These are phyloP conservation scores for Linnemannia hyalina DNA, from an alignment of 192 early-diverging fungal species.

Conservation along the genomic window DNA sequence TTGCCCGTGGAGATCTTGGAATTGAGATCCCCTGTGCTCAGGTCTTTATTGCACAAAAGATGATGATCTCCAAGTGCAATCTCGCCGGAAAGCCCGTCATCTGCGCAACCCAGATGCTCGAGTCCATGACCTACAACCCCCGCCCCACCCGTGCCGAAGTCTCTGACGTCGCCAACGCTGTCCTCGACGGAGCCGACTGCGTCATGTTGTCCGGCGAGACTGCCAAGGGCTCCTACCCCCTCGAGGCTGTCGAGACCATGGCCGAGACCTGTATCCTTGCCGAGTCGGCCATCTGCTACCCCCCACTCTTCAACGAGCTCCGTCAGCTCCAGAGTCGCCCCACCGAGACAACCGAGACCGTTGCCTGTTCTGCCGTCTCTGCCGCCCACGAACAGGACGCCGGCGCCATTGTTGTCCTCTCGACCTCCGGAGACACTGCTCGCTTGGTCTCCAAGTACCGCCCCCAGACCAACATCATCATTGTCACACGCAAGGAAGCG, in stretches of 20 bases:
- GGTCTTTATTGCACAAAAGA: conserved; percentile 96
- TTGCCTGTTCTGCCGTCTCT: conserved; percentile 90
- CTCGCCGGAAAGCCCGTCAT: conserved; percentile 96
- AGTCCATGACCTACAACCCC: conserved; percentile 95
- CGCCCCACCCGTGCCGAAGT: conserved; percentile 98
- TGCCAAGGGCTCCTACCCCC: conserved; percentile 94
- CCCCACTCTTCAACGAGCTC: conserved; percentile 92
- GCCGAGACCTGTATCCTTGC: conserved; percentile 90
- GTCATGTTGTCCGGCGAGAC: conserved; percentile 99
- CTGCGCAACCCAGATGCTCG: conserved; percentile 99
- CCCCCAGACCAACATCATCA: conserved; percentile 91
- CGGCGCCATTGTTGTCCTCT: conserved; percentile 90
- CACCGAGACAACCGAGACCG: conserved; percentile 89
- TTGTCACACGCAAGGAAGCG: conserved; percentile 84
- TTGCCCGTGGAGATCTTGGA: conserved; percentile 98
- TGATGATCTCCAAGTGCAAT: conserved; percentile 99
- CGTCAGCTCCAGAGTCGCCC: conserved; percentile 81
- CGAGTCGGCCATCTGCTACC: conserved; percentile 95
- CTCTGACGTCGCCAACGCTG: conserved; percentile 98
- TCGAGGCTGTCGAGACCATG: conserved; percentile 94
- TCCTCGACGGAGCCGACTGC: conserved; percentile 97
- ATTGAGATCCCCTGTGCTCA: conserved; percentile 96
- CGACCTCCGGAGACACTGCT: conserved; percentile 92
- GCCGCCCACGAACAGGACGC: conserved; percentile 87
- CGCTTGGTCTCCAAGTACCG: conserved; percentile 94